A percentile compares a stretch with the other conserved stretches of the same genome.
Conservation (phyloP, 768 basidiomycete genomes). For the Obba rivulosa region DNA sequence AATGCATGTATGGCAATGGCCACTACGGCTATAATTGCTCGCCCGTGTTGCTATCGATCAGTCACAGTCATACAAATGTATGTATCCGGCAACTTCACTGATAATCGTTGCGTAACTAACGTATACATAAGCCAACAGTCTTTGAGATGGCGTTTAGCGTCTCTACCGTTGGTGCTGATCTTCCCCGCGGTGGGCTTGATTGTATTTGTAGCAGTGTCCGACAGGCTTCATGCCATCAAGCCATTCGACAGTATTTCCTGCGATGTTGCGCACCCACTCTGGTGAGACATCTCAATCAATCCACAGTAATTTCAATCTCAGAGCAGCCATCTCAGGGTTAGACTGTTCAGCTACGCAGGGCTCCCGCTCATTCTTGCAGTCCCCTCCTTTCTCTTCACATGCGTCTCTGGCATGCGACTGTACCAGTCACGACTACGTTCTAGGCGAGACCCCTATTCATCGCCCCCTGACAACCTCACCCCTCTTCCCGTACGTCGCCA, state of each 20-base stretch:
- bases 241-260: constrained; percentile 53
- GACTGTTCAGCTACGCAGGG: constrained; percentile 61
- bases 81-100: constrained; percentile 1
- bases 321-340: constrained; percentile 39
- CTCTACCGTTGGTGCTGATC: constrained; percentile 37
- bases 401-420: constrained; percentile 31
- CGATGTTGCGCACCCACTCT: constrained; percentile 51
- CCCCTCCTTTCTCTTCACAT: constrained; percentile 48
- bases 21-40: constrained; percentile 16
- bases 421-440: not conserved
- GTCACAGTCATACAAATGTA: constrained; percentile 7
- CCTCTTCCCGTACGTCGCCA: constrained; percentile 13
- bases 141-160: constrained; percentile 44
- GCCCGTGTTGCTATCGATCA: constrained; percentile 1
- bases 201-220: constrained; percentile 37
- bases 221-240: constrained; percentile 39
- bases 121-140: constrained; percentile 25
- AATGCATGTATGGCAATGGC: constrained; percentile 21
- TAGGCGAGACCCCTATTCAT: too few species aligned
- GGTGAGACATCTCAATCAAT: constrained; percentile 33
- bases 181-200: constrained; percentile 45
- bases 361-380: constrained; percentile 44
- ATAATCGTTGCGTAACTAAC: not conserved
- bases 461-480: constrained; percentile 10
- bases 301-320: not conserved